Evolutionary conservation across 371 early-diverging fungal genomes (phyloP).

Genomic region (Mortierella sp.): DNA sequence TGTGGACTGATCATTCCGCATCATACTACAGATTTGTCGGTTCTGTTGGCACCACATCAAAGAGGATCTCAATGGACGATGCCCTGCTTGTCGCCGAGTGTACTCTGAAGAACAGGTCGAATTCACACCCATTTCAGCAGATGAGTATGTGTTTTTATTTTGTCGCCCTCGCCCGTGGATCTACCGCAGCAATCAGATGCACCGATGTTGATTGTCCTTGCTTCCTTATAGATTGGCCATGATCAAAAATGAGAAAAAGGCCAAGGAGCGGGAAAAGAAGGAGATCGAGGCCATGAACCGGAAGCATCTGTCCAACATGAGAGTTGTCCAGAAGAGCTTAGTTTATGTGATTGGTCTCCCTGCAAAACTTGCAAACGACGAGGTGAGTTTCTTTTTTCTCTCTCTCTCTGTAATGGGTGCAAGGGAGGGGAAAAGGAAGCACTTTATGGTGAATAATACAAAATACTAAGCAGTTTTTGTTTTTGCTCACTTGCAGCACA

Average conservation of each 20-base stretch:
- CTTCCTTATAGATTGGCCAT: constrained; percentile 61
- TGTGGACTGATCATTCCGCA: not conserved
- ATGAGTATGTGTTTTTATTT: constrained; percentile 76
- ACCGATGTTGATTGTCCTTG: constrained; percentile 92
- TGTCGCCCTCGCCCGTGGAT: constrained; percentile 84
- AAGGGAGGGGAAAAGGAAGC: too few species aligned
- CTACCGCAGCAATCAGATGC: constrained; percentile 58
- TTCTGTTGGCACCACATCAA: constrained; percentile 98
- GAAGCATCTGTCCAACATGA: constrained; percentile 88
- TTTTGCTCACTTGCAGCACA: constrained; percentile 21
- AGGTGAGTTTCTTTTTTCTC: too few species aligned
- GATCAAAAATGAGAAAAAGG: constrained; percentile 82
- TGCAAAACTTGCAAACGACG: constrained; percentile 86
- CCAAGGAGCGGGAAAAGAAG: constrained; percentile 89
- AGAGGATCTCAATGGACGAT: constrained; percentile 90
- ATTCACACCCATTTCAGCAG: constrained; percentile 90
- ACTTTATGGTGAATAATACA: too few species aligned
- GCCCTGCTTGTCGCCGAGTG: constrained; percentile 93
- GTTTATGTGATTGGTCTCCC: constrained; percentile 96
- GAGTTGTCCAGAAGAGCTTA: constrained; percentile 95
- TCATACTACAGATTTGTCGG: constrained; percentile 87
- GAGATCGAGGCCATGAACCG: constrained; percentile 90
- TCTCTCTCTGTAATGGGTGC: too few species aligned
- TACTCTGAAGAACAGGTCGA: constrained; percentile 90
- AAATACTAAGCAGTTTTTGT: too few species aligned